Conservation (phyloP, 495 filamentous ascomycete species). For the Thozetella sp. region DNA sequence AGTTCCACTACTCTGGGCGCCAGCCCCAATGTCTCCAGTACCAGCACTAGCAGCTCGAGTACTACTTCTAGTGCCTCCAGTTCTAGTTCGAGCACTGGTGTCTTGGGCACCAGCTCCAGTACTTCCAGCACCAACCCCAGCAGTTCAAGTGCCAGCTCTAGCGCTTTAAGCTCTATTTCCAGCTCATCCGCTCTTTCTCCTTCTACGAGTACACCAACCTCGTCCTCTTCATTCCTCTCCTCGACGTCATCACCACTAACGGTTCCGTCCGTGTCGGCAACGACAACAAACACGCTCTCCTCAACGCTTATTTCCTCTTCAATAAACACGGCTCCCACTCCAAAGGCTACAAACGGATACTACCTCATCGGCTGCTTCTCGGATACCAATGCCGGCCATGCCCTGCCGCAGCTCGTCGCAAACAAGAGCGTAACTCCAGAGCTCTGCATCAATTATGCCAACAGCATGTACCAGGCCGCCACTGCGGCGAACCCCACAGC, state of each 20-base stretch:
- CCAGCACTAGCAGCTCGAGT: background rate
- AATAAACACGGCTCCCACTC: constrained; percentile 1
- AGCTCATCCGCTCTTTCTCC: no score
- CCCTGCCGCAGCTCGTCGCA: constrained; percentile 14
- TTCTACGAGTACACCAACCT: background rate
- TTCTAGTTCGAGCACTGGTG: background rate
- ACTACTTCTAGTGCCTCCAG: background rate
- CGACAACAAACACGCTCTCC: constrained; percentile 1
- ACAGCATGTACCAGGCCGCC: constrained; percentile 13
- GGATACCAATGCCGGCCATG: constrained; percentile 18
- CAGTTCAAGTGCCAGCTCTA: no score
- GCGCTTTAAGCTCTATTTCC: no score
- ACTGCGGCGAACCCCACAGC: constrained; percentile 9
- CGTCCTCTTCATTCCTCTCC: background rate
- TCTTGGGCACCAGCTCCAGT: no score
- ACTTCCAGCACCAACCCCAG: background rate
- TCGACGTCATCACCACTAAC: background rate
- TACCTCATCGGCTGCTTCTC: constrained; percentile 26
- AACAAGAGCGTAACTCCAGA: constrained; percentile 23
- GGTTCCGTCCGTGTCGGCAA: background rate
- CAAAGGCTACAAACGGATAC: constrained; percentile 13
- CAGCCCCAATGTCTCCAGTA: background rate
- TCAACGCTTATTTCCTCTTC: background rate
- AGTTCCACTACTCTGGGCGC: background rate
- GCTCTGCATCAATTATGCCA: constrained; percentile 18